Conservation (phyloP, 1,284 basidiomycete genomes). For the Pseudozyma sp. region DNA sequence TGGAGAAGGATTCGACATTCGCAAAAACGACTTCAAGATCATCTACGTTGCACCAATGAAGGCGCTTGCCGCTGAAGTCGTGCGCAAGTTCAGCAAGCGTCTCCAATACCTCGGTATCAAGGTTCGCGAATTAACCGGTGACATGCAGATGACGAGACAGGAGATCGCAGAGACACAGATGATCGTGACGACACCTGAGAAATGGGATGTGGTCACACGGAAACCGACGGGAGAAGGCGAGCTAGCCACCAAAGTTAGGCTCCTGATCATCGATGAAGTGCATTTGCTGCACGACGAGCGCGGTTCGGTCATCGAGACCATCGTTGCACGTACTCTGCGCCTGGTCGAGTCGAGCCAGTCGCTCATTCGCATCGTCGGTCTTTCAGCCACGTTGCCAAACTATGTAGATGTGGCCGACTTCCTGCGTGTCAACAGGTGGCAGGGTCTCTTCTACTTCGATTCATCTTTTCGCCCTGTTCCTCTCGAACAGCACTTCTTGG, state of each 20-base stretch:
- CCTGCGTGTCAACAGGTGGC: slow-evolving; percentile 85
- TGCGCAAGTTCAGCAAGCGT: slow-evolving; percentile 89
- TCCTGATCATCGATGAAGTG: slow-evolving; percentile 98
- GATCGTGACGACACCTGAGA: slow-evolving; percentile 98
- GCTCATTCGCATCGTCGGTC: slow-evolving; percentile 95
- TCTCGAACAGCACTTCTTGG: slow-evolving; percentile 96
- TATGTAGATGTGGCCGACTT: slow-evolving; percentile 98
- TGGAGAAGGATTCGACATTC: slow-evolving; percentile 56
- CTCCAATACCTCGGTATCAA: slow-evolving; percentile 88
- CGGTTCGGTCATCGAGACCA: slow-evolving; percentile 97
- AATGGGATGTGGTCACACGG: slow-evolving; percentile 99
- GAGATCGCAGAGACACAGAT: slow-evolving; percentile 97
- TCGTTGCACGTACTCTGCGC: slow-evolving; percentile 93
- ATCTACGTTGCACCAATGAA: slow-evolving; percentile 99
- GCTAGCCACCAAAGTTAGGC: slow-evolving; percentile 83
- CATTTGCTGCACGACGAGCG: slow-evolving; percentile 97
- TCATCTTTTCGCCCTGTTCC: slow-evolving; percentile 97
- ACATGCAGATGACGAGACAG: slow-evolving; percentile 95
- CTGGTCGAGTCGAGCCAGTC: slow-evolving; percentile 97
- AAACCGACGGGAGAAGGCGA: slow-evolving; percentile 97
- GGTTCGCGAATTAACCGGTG: slow-evolving; percentile 96
- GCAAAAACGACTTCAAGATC: slow-evolving; percentile 80
- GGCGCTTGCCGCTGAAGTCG: slow-evolving; percentile 94
- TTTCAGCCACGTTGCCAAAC: slow-evolving; percentile 98
- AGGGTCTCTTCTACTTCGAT: slow-evolving; percentile 98